Conservation (phyloP, 2,329 filamentous ascomycete species). For the Coniella vitis region DNA sequence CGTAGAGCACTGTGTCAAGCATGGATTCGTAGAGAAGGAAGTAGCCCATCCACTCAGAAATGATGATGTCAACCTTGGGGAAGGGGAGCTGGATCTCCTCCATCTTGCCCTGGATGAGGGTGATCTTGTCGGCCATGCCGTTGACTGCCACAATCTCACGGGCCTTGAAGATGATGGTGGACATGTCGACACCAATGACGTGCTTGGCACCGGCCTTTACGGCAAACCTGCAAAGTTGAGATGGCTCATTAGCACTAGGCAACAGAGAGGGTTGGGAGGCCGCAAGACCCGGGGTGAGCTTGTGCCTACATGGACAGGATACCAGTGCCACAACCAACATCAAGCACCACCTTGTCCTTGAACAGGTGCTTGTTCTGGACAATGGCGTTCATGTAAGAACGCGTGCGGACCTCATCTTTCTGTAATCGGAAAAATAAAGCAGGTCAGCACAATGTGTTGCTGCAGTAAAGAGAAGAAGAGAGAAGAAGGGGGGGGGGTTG, state of each 20-base stretch:
- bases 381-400: constrained; percentile 95
- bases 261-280: not conserved
- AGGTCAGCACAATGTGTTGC: constrained; percentile 20
- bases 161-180: constrained; percentile 98
- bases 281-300: not conserved
- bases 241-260: constrained; percentile 4
- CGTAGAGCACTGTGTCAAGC: constrained; percentile 96
- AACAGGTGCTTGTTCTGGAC: constrained; percentile 93
- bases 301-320: constrained; percentile 90
- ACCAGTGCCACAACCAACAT: constrained; percentile 94
- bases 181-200: constrained; percentile 99
- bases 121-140: constrained; percentile 92
- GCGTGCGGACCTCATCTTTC: constrained; percentile 98
- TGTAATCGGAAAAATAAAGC: constrained; percentile 30
- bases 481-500: constrained; percentile 16
- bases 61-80: constrained; percentile 97
- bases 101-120: constrained; percentile 98
- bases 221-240: constrained; percentile 66
- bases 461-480: not conserved
- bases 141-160: constrained; percentile 89
- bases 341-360: constrained; percentile 77
- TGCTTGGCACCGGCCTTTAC: constrained; percentile 95
- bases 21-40: constrained; percentile 98
- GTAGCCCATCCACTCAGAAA: constrained; percentile 99
- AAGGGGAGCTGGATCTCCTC: constrained; percentile 93